phyloP scores from a whole-genome alignment of 345 rosid species.

The Luvunga scandens region DNA sequence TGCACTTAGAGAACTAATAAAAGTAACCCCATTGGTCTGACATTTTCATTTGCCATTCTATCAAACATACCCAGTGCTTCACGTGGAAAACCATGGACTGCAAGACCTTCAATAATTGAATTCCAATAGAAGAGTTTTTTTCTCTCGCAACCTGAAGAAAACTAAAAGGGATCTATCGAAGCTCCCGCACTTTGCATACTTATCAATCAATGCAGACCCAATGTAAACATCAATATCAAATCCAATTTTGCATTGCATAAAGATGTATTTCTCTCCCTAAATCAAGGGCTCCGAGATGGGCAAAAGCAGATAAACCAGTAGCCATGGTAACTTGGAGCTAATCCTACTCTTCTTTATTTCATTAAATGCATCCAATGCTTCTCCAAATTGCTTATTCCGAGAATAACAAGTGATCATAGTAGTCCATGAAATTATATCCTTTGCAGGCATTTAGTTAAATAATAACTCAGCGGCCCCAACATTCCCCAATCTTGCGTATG shows the following conservation, averaged over 20 bases:
- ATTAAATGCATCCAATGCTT: conserved; percentile 54
- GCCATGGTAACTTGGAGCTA: conserved; percentile 61
- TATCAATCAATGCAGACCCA: conserved; percentile 78
- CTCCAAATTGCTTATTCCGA: conserved; percentile 50
- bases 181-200: conserved; percentile 84
- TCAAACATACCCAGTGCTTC: conserved; percentile 59
- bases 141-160: conserved; percentile 63
- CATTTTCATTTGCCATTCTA: conserved; percentile 50
- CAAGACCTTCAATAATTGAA: conserved; percentile 69
- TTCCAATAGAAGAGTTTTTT: conserved; percentile 78
- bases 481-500: conserved; percentile 49
- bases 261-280: conserved; percentile 62
- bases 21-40: conserved; percentile 63
- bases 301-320: conserved; percentile 74
- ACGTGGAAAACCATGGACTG: conserved; percentile 62
- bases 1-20: conserved; percentile 65
- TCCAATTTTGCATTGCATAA: conserved; percentile 39
- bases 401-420: conserved; percentile 74
- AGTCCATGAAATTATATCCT: conserved; percentile 70
- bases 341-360: conserved; percentile 48
- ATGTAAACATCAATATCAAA: conserved; percentile 67
- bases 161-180: conserved; percentile 55
- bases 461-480: conserved; percentile 46
- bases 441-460: conserved; percentile 46
- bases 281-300: conserved; percentile 73